Evolutionary conservation across 2,329 filamentous ascomycete genomes (phyloP).

Genomic region (Fusarium illudens): DNA sequence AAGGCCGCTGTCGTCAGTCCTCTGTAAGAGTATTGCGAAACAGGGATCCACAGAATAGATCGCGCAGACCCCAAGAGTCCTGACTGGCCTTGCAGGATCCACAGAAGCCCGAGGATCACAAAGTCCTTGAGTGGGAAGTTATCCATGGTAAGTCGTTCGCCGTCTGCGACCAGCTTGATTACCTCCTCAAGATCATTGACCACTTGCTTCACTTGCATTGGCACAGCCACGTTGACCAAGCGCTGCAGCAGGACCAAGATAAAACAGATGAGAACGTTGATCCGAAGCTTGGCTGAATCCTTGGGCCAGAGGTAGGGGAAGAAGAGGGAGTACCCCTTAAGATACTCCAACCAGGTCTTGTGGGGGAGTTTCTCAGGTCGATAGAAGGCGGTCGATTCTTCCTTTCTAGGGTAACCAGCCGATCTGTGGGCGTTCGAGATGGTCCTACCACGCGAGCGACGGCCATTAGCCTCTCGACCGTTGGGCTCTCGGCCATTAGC

Average conservation of each 20-base stretch:
- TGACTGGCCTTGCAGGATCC: constrained; percentile 89
- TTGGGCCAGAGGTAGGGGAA: constrained; percentile 97
- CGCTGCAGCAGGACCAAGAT: constrained; percentile 81
- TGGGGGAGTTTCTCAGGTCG: constrained; percentile 85
- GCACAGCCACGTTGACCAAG: constrained; percentile 85
- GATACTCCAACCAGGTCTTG: constrained; percentile 95
- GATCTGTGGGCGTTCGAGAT: constrained; percentile 51
- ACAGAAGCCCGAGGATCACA: constrained; percentile 66
- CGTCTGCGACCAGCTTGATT: constrained; percentile 58
- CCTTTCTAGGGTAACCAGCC: constrained; percentile 50
- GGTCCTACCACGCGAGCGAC: constrained; percentile 48
- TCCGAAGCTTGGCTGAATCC: constrained; percentile 75
- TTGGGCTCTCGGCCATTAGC: constrained; percentile 28
- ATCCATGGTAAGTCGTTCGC: constrained; percentile 45
- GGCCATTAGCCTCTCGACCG: constrained; percentile 39
- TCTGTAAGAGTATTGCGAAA: constrained; percentile 96
- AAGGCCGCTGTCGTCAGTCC: constrained; percentile 94
- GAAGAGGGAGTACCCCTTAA: constrained; percentile 90
- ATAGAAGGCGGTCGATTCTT: constrained; percentile 82
- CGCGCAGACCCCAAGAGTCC: constrained; percentile 85
- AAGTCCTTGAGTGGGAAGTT: constrained; percentile 50
- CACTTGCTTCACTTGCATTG: constrained; percentile 80
- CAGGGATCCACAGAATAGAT: constrained; percentile 91
- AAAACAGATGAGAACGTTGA: constrained; percentile 85
- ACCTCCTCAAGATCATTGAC: constrained; percentile 72